These are phyloP conservation scores for Coniella vitis DNA, from an alignment of 2,329 filamentous ascomycete species.

Conservation along the genomic window DNA sequence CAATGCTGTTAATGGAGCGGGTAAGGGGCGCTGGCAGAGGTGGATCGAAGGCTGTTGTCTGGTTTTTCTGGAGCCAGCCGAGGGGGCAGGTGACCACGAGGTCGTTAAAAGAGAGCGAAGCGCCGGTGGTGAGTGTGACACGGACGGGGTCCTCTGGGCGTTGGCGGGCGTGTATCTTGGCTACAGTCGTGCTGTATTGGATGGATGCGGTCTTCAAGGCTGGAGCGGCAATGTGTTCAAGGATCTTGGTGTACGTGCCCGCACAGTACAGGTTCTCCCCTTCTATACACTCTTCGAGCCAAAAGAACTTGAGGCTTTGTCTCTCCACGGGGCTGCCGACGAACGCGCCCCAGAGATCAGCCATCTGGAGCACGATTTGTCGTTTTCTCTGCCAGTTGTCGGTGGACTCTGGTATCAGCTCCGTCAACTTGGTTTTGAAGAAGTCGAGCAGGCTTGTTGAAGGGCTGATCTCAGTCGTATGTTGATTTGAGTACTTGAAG, in stretches of 20 bases:
- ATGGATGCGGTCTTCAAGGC: slow-evolving; percentile 50
- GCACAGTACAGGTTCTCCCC: slow-evolving; percentile 58
- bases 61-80: slow-evolving; percentile 59
- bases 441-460: slow-evolving; percentile 47
- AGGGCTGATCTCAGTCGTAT: slow-evolving; percentile 40
- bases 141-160: slow-evolving; percentile 12
- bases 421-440: slow-evolving; percentile 37
- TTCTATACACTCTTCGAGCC: slow-evolving; percentile 72
- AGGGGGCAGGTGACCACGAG: slow-evolving; percentile 62
- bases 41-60: slow-evolving; percentile 53
- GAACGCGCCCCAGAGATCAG: slow-evolving; percentile 65
- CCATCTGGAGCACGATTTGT: slow-evolving; percentile 41
- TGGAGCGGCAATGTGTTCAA: slow-evolving; percentile 52
- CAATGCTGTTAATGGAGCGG: slow-evolving; percentile 55
- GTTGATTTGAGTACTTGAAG: slow-evolving; percentile 58
- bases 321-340: slow-evolving; percentile 56
- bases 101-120: slow-evolving; percentile 48
- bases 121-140: slow-evolving; percentile 8
- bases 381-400: slow-evolving; percentile 34
- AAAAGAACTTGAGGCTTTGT: slow-evolving; percentile 71
- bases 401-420: slow-evolving; percentile 40
- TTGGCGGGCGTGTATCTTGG: slow-evolving; percentile 32
- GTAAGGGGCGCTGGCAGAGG: slow-evolving; percentile 49
- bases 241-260: slow-evolving; percentile 51
- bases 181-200: slow-evolving; percentile 40